Conservation (phyloP, 148 eudicot species). For the Rhododendron vialii region DNA sequence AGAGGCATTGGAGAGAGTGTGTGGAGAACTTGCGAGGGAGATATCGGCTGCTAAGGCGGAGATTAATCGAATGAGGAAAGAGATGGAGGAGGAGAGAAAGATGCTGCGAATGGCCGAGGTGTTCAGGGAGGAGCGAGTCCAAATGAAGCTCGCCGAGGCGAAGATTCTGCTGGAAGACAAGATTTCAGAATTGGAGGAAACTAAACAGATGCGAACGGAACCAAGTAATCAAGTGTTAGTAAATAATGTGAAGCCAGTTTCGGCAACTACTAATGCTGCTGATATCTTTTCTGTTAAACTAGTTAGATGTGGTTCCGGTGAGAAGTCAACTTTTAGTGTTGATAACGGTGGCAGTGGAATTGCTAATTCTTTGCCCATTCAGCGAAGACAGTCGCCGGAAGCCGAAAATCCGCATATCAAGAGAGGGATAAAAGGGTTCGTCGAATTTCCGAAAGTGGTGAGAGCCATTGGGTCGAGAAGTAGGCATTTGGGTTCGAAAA, state of each 20-base stretch:
- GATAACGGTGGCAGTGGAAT: background rate
- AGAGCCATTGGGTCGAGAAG: slow-evolving; percentile 47
- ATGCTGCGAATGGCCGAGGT: slow-evolving; percentile 69
- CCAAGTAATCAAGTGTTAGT: background rate
- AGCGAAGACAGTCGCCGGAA: slow-evolving; percentile 34
- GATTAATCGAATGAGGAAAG: slow-evolving; percentile 35
- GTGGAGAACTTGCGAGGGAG: slow-evolving; percentile 49
- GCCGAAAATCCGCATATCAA: slow-evolving; percentile 65
- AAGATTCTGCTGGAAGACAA: slow-evolving; percentile 46
- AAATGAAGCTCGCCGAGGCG: slow-evolving; percentile 68
- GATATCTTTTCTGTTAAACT: background rate
- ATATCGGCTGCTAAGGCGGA: slow-evolving; percentile 31
- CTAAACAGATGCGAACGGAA: slow-evolving; percentile 6
- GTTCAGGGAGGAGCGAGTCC: slow-evolving; percentile 64
- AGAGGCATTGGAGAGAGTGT: slow-evolving; percentile 38
- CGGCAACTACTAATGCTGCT: background rate
- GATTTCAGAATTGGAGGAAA: slow-evolving; percentile 25
- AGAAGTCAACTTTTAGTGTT: slow-evolving; percentile 13
- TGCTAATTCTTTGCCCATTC: slow-evolving; percentile 13
- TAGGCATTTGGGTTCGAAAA: slow-evolving; percentile 44
- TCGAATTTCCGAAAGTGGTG: slow-evolving; percentile 54
- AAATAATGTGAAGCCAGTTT: background rate
- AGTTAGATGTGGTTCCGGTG: slow-evolving; percentile 1
- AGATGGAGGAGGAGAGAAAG: slow-evolving; percentile 61
- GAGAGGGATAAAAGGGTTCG: slow-evolving; percentile 66